phyloP scores from a whole-genome alignment of 2,329 filamentous ascomycete genomes.

The Ophiocordyceps camponoti-saundersi region DNA sequence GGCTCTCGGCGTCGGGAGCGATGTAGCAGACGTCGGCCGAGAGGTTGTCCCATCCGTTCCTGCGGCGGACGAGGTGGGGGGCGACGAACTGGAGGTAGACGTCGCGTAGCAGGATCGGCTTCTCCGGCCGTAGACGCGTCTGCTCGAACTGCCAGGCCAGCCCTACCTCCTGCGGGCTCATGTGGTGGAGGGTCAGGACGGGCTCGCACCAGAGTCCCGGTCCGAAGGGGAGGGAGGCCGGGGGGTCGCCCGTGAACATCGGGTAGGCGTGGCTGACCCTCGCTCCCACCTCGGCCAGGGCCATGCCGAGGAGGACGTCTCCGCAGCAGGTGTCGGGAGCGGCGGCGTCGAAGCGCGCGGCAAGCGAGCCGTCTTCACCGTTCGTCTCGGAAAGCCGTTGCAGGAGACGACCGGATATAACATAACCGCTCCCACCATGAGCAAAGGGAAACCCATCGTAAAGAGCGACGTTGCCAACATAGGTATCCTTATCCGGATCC shows the following conservation, averaged over 20 bases:
- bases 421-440: slow-evolving; percentile 40
- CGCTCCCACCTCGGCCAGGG: slow-evolving; percentile 25
- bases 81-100: slow-evolving; percentile 31
- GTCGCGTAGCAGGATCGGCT: slow-evolving; percentile 27
- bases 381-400: slow-evolving; percentile 23
- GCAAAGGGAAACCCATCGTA: slow-evolving; percentile 29
- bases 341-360: slow-evolving; percentile 26
- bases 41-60: slow-evolving; percentile 35
- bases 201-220: slow-evolving; percentile 37
- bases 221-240: slow-evolving; percentile 29
- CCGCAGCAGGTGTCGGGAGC: slow-evolving; percentile 30
- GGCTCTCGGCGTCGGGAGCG: slow-evolving; percentile 18
- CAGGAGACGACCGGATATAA: slow-evolving; percentile 34
- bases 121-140: slow-evolving; percentile 19
- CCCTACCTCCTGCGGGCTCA: slow-evolving; percentile 33
- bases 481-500: slow-evolving; percentile 23
- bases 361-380: slow-evolving; percentile 10
- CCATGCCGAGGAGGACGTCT: slow-evolving; percentile 31
- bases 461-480: slow-evolving; percentile 33
- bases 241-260: slow-evolving; percentile 39
- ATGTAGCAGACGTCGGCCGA: slow-evolving; percentile 30
- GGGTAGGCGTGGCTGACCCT: slow-evolving; percentile 27
- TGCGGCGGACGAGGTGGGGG: slow-evolving; percentile 21
- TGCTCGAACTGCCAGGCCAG: slow-evolving; percentile 36
- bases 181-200: slow-evolving; percentile 39